These are phyloP conservation scores for Emmonsiellopsis sp. DNA, from an alignment of 2,329 filamentous ascomycete species.

Conservation along the genomic window DNA sequence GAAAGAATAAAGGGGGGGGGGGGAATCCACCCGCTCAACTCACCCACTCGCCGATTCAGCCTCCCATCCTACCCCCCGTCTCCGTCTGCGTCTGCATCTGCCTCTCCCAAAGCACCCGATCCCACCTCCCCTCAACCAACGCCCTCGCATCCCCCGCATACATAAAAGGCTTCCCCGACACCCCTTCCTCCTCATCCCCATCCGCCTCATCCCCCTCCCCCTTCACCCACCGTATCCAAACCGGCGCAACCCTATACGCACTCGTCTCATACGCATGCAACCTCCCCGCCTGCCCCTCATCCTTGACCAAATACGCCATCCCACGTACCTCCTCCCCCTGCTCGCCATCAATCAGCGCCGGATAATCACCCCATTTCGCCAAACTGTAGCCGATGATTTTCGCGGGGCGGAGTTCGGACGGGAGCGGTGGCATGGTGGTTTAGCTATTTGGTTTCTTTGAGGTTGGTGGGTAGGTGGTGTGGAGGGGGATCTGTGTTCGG, in stretches of 20 bases:
- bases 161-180: constrained; percentile 1
- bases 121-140: constrained; percentile 4
- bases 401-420: not conserved
- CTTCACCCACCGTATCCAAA: constrained; percentile 2
- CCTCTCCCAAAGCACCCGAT: constrained; percentile 2
- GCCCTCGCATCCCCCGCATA: constrained; percentile 3
- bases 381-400: constrained; percentile 6
- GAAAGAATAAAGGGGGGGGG: no score
- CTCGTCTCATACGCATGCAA: constrained; percentile 6
- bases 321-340: not conserved
- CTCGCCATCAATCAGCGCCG: constrained; percentile 5
- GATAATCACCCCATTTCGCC: constrained; percentile 7
- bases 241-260: not conserved
- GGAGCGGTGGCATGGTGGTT: not conserved
- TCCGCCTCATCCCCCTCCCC: not conserved
- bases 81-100: constrained; percentile 1
- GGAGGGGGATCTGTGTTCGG: no score
- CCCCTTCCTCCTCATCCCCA: not conserved
- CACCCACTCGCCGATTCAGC: not conserved
- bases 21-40: not conserved
- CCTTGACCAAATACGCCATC: not conserved
- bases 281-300: constrained; percentile 1
- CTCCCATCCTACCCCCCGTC: no score
- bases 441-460: not conserved
- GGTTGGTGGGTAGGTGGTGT: no score